Base-by-base conservation (phyloP, 2,329 filamentous ascomycete genomes). In the Blastomyces silverae region DNA sequence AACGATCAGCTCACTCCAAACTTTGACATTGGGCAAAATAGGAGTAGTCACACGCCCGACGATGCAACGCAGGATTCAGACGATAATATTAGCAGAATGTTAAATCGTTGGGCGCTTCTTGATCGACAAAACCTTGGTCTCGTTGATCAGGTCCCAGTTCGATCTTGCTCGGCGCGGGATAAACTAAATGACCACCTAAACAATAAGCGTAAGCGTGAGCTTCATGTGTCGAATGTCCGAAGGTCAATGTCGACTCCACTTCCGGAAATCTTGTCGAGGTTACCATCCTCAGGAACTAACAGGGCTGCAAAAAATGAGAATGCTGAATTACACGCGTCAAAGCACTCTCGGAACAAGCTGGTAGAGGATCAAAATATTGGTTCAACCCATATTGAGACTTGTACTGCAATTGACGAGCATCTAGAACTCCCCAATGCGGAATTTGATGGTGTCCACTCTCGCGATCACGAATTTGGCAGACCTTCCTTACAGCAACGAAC, bases 111-210 rank as follows among this genome's bases (percentile, higher is more conserved):
- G 58, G 58, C 25, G 2, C 28, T 60, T 31, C 42, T 60, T 28
- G 58, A 60, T 46, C 37, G 46, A n/a, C 58, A 60, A n/a, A 60
- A 60, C 15, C 17, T 60, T 8, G 58, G 58, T 7, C 34, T 57
- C 25, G 20, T 34, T 34, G 55, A 57, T 39, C 15, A 20, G 15
- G 17, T 13, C 22, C 55, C 55, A 5, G 2, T 13, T 34, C 55
- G 55, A 37, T 57, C 34, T 37, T 57, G n/a, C 15, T 39, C 34
- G n/a, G 28, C 39, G 10, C 25, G 39, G 25, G 25, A 48, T 20
- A 31, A 3, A 4, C 25, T 25, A 20, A 20, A 48, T 13, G 39
- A 15, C 37, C 11, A 28, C 31, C 20, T 22, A 46, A 39, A 48
- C 8, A n/a, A 4, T 17, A 48, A 44, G 22, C 42, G 13, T 17